Conservation (phyloP, 805 yeast species). For the Lipomyces spencermartinsiae region DNA sequence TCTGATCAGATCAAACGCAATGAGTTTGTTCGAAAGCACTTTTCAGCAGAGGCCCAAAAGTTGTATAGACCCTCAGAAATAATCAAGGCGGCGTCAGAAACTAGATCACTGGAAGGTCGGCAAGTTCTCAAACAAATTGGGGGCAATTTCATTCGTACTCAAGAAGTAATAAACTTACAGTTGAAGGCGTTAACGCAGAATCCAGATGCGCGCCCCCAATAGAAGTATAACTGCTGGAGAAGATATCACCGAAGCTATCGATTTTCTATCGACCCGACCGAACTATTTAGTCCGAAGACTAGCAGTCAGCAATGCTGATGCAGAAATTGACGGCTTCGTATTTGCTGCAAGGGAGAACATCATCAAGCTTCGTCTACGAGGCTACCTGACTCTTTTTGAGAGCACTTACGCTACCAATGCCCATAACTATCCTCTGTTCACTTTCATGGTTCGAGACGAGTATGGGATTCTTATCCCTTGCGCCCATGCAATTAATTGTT, state of each 20-base stretch:
- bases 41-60: neutral
- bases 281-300: too few species aligned
- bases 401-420: neutral
- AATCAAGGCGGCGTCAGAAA: neutral
- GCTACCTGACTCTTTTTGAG: neutral
- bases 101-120: neutral
- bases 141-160: neutral
- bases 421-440: neutral
- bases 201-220: neutral
- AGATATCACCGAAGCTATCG: neutral
- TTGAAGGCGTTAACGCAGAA: neutral
- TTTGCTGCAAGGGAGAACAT: neutral
- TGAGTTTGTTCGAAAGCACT: neutral
- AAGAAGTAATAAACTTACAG: neutral
- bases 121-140: neutral
- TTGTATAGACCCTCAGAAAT: too few species aligned
- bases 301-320: neutral
- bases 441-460: slow-evolving; percentile 1
- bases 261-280: neutral
- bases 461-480: neutral
- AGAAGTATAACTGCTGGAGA: neutral
- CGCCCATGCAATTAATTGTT: neutral
- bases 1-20: neutral
- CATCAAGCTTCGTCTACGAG: neutral
- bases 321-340: neutral